Base-by-base conservation (phyloP, 164 flowering plant species). In the Cinnamomum micranthum region DNA sequence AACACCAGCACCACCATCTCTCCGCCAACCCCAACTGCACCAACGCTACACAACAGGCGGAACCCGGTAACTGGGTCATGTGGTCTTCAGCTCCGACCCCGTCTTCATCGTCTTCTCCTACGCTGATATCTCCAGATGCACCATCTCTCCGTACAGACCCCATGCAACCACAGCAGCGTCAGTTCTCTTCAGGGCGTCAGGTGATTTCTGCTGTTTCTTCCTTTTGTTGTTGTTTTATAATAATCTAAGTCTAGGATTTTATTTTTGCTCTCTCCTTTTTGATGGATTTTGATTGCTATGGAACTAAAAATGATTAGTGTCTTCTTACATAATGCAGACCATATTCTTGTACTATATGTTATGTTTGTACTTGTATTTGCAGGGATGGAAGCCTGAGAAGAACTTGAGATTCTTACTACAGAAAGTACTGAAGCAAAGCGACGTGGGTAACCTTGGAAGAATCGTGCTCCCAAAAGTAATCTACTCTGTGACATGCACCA, bases 351-450 rank as follows among this genome's bases (percentile, higher is more conserved):
- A 51, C 10, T 9, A 7, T 5, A 6, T 4, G 35, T 31, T 31
- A 1, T 24, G 6, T 15, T 35, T 75, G 24, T 35, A 52, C 65
- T 47, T 20, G 31, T 74, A 3, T 73, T 65, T 77, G 35, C 69
- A 94, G 98, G 95, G 89, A 3, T 88, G 85, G 89, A 96, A 92
- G 72, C 77, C 90, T 6, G 99, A 92, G 84, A 92, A 92, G 86
- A 96, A 96, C 77, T 80, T 96, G 86, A 90, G 83, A 81, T 91
- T 96, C 79, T 86, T 96, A 13, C 84, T 96, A 24, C 99, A 96
- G 81, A 96, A 96, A 73, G 99, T 96, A 60, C 84, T 96, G 88
- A 94, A 96, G 87, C 99, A 96, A 78, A 96, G 99, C 79, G 98
- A 96, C 77, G 99, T 96, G 76, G 98, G 99, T 19, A 94, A 85